Evolutionary conservation across 768 basidiomycete genomes (phyloP).

Genomic region (Phanerodontia chrysosporium): DNA sequence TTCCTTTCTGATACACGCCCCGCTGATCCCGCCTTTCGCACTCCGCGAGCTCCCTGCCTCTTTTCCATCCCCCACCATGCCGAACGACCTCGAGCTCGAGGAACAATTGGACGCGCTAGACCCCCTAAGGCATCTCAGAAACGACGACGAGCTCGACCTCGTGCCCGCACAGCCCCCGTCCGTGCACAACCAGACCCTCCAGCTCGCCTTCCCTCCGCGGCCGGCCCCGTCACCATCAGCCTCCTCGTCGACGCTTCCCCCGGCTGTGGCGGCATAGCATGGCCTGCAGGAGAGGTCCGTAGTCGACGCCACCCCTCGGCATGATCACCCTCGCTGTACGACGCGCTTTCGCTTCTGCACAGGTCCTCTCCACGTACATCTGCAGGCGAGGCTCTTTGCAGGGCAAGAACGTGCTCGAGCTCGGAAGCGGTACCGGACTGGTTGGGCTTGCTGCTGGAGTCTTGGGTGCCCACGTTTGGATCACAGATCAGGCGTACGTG

Average conservation of each 20-base stretch:
- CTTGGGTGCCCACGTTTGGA: constrained; percentile 62
- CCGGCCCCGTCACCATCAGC: constrained; percentile 35
- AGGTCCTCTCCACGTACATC: constrained; percentile 82
- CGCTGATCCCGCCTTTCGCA: background rate
- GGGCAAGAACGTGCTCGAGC: constrained; percentile 65
- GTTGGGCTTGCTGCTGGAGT: constrained; percentile 82
- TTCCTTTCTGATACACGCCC: background rate
- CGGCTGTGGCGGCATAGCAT: constrained; percentile 89
- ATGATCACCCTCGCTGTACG: background rate
- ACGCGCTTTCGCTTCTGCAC: constrained; percentile 7
- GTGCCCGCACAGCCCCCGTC: constrained; percentile 55
- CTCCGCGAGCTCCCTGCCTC: constrained; percentile 1
- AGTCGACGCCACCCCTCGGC: background rate
- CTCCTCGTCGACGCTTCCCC: constrained; percentile 75
- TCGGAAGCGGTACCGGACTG: constrained; percentile 89
- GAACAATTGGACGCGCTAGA: constrained; percentile 52
- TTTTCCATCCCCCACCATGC: background rate
- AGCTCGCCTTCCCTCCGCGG: constrained; percentile 34
- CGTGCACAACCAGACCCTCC: constrained; percentile 42
- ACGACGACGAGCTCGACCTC: constrained; percentile 31
- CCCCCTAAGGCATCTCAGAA: constrained; percentile 59
- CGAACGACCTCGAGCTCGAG: constrained; percentile 40
- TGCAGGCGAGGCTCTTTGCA: constrained; percentile 53
- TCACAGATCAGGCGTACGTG: constrained; percentile 90
- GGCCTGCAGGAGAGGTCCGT: constrained; percentile 87